Evolutionary conservation across 2,329 filamentous ascomycete genomes (phyloP), one percentile per base, ranked within the genome.

Genomic region (Colletotrichum cuscutae): DNA sequence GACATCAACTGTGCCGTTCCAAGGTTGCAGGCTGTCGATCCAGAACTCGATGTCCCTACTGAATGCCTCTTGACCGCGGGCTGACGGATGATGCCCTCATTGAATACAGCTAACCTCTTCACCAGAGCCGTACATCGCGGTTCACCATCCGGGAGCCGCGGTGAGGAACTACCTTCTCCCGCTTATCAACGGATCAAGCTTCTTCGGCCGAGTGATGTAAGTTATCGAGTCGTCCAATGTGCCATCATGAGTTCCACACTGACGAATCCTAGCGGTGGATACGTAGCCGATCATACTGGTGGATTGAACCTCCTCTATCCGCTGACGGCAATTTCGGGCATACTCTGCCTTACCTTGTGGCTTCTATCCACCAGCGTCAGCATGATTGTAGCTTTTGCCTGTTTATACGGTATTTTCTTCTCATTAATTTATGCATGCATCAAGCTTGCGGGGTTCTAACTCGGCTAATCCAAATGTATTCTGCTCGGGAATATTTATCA

Each of bases 121-220:
- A 76, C 13, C 72, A 85, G 71, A 73, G 57, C 61, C 71, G 75
- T 87, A 85, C 77, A 80, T 86, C 73, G 77, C 82, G 75, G 77
- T 83, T 30, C 86, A 80, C 72, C 80, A 80, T 32, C 82, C 83
- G 52, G 81, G 81, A 54, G 56, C 72, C n/a, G 26, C 22, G 32
- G 49, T 69, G 52, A 19, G 75, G 74, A 53, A 80, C 28, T 85
- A 86, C 76, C 78, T 85, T 13, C 81, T 87, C 37, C 78, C 82
- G 12, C 77, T 84, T 62, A 78, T 88, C 70, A 87, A 87, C 76
- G 84, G 80, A 22, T 84, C 84, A 12, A 85, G 84, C 60, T 79
- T 86, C 62, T 77, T 84, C 11, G 86, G 86, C 8, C 84, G 86
- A 30, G 75, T 87, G 42, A 73, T 85, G 15, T 73, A 32, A 32